Evolutionary conservation across 352 stramenopile species (phyloP).

Genomic region (Phytopythium montanum): DNA sequence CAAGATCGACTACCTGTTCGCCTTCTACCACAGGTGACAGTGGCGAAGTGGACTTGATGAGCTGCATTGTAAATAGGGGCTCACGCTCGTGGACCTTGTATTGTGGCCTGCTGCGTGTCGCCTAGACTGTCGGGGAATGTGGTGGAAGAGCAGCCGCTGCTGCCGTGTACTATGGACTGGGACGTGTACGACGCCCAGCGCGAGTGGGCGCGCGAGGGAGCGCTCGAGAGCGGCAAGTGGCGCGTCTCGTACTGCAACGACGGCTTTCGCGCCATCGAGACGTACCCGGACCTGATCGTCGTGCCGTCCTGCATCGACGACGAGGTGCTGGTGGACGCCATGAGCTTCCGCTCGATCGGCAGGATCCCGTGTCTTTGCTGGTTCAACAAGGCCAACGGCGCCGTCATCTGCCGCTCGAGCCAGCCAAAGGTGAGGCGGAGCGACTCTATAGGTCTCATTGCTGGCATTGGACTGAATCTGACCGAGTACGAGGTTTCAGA

Average conservation of each 20-base stretch:
- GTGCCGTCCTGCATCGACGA: constrained; percentile 90
- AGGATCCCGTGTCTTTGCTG: constrained; percentile 73
- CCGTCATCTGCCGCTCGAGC: constrained; percentile 67
- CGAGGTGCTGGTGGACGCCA: constrained; percentile 72
- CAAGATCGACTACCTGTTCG: constrained; percentile 83
- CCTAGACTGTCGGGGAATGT: constrained; percentile 42
- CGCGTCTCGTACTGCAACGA: constrained; percentile 58
- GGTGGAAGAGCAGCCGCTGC: constrained; percentile 40
- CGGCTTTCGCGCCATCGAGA: constrained; percentile 83
- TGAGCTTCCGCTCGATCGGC: constrained; percentile 64
- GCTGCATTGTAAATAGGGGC: background rate
- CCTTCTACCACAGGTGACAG: constrained; percentile 70
- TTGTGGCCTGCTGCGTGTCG: background rate
- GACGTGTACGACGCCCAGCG: constrained; percentile 53
- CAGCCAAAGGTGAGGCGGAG: constrained; percentile 55
- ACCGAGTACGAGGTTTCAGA: no score
- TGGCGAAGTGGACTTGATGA: background rate
- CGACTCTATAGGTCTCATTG: constrained; percentile 27
- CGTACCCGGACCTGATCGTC: constrained; percentile 93
- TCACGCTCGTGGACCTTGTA: background rate
- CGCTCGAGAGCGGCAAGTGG: constrained; percentile 67
- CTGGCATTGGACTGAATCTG: constrained; percentile 7
- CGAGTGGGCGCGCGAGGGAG: constrained; percentile 76
- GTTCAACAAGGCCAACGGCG: constrained; percentile 66
- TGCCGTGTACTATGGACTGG: constrained; percentile 63